Base-by-base conservation (phyloP, 768 basidiomycete genomes). In the Podaxis mareebaensis region DNA sequence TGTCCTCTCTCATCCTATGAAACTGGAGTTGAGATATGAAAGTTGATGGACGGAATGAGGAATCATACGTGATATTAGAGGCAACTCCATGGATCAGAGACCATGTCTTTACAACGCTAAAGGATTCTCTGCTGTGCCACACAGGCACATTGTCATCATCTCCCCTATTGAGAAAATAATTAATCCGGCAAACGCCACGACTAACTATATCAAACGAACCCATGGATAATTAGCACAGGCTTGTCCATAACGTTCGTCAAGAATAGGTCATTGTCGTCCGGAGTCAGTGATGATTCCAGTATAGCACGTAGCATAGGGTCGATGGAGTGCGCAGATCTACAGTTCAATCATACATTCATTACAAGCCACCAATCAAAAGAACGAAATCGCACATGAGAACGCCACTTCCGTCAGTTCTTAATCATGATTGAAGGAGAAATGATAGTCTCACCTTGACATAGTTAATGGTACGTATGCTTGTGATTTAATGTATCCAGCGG, bases 221-320 rank as follows among this genome's bases (percentile, higher is more conserved):
- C 95, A 68, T 96, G 90, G 42, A 96, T 79, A 1, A 88, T 92
- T 12, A 95, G 77, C 0, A 93, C 76, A 0, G 89, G 88, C 0
- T 79, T 87, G 55, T 87, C 80, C 1, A 81, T 86, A 10, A 95
- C 74, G 70, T 97, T 97, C 2, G 89, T 85, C 22, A 94, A 67
- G 75, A 94, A 90, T 3, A 96, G 72, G 68, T 96, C 93, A 70
- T 96, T 94, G 74, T 96, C 92, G 66, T 95, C 94, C 2, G 90
- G 85, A 0, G 89, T 88, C 26, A 95, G 77, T 0, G 91, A 86
- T 1, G 86, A 80, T 62, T 90, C 85, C 13, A 97, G 80, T 56
- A 96, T 83, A 4, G 86, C 85, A 42, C 87, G 85, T 49, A 93
- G 77, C 2, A 78, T 71, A 0, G 94, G 92, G 70, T 96, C 95